A percentile compares a stretch with the other conserved stretches of the same genome.
These are phyloP conservation scores for Colletotrichum sp. DNA, from an alignment of 2,329 filamentous ascomycete genomes.

Conservation along the genomic window DNA sequence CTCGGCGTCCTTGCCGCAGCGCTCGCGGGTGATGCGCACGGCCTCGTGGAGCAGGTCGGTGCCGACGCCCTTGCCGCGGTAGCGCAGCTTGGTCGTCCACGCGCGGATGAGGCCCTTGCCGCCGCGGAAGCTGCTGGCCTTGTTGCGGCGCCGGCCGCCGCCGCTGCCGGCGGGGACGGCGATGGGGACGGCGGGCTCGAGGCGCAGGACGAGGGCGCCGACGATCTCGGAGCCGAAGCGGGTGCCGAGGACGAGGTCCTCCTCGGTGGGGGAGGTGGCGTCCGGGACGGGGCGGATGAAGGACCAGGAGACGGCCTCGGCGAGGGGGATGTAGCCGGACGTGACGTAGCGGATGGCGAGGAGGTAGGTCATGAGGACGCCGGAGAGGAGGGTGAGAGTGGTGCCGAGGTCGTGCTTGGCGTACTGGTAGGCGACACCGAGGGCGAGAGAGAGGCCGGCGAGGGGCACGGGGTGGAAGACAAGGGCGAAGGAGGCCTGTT, in stretches of 20 bases:
- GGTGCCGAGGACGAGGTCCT: slow-evolving; percentile 68
- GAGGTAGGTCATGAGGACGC: slow-evolving; percentile 68
- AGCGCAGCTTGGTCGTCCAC: slow-evolving; percentile 78
- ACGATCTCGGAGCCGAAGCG: slow-evolving; percentile 73
- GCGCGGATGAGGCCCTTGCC: slow-evolving; percentile 77
- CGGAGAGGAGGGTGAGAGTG: slow-evolving; percentile 62
- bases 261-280: slow-evolving; percentile 35
- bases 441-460: slow-evolving; percentile 46
- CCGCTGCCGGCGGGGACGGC: slow-evolving; percentile 24
- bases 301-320: slow-evolving; percentile 64
- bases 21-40: slow-evolving; percentile 69
- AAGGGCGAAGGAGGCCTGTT: slow-evolving; percentile 67
- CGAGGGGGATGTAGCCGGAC: slow-evolving; percentile 65
- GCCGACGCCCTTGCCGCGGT: slow-evolving; percentile 75
- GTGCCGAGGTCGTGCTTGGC: slow-evolving; percentile 56
- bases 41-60: slow-evolving; percentile 75
- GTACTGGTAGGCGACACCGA: slow-evolving; percentile 52
- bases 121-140: slow-evolving; percentile 48
- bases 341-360: slow-evolving; percentile 65
- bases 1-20: slow-evolving; percentile 69
- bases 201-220: slow-evolving; percentile 71
- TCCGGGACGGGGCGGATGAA: slow-evolving; percentile 57
- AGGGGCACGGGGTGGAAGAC: slow-evolving; percentile 66
- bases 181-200: slow-evolving; percentile 49
- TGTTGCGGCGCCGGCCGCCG: slow-evolving; percentile 40